Conservation (phyloP, 2,329 filamentous ascomycete genomes). For the Acarospora socialis region DNA sequence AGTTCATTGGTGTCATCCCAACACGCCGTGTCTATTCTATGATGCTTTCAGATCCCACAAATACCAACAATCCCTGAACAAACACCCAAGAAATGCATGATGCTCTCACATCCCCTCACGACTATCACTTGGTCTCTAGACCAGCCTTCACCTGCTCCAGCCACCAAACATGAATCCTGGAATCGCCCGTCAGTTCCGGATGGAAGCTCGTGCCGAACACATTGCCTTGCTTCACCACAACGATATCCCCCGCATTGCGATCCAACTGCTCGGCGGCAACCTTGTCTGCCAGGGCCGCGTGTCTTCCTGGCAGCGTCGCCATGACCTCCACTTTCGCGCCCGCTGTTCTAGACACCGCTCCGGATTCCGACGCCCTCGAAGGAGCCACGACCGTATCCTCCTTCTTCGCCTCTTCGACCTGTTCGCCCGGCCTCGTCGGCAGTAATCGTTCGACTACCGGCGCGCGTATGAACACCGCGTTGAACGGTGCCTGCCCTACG, state of each 20-base stretch:
- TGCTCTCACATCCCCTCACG: not conserved
- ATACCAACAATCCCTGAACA: not conserved
- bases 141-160: slow-evolving; percentile 50
- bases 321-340: slow-evolving; percentile 42
- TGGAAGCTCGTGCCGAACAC: slow-evolving; percentile 93
- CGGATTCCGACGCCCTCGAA: slow-evolving; percentile 33
- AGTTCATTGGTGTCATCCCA: not conserved
- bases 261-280: slow-evolving; percentile 25
- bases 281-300: slow-evolving; percentile 34
- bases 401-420: slow-evolving; percentile 32
- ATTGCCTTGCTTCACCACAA: slow-evolving; percentile 81
- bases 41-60: not conserved
- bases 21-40: too few species aligned
- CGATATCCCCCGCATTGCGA: slow-evolving; percentile 51
- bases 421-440: slow-evolving; percentile 35
- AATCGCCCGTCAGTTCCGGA: slow-evolving; percentile 78
- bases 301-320: slow-evolving; percentile 40
- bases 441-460: slow-evolving; percentile 81
- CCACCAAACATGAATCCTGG: slow-evolving; percentile 91
- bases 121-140: slow-evolving; percentile 15
- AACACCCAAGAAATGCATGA: not conserved
- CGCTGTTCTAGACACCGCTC: slow-evolving; percentile 30
- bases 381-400: slow-evolving; percentile 45
- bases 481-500: slow-evolving; percentile 41
- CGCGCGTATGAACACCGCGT: slow-evolving; percentile 83